phyloP scores from a whole-genome alignment of 1,284 basidiomycete genomes.

The Afroboletus lepidellus region DNA sequence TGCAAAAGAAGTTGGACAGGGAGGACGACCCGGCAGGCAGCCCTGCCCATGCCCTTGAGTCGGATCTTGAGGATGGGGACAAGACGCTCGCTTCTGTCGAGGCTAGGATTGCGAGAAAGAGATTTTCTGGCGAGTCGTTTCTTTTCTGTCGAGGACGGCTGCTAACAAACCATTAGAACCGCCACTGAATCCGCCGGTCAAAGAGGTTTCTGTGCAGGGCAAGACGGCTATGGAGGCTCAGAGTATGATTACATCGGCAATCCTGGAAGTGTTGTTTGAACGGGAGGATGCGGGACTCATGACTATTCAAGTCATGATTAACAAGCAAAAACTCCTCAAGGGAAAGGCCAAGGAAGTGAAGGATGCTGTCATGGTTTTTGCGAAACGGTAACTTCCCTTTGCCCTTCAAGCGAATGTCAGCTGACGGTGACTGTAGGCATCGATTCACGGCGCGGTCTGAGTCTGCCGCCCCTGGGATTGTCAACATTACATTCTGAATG shows the following conservation, averaged over 20 bases:
- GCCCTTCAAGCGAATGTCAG: background rate
- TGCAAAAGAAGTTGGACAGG: conserved; percentile 5
- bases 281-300: conserved; percentile 22
- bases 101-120: conserved; percentile 21
- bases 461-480: background rate
- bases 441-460: background rate
- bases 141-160: background rate
- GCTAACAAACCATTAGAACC: conserved; percentile 17
- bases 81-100: conserved; percentile 11
- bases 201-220: conserved; percentile 2
- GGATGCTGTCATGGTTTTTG: conserved; percentile 9
- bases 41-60: conserved; percentile 6
- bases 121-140: conserved; percentile 18
- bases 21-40: background rate
- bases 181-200: background rate
- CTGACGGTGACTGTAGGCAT: conserved; percentile 17
- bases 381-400: conserved; percentile 12
- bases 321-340: background rate
- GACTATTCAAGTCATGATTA: conserved; percentile 9
- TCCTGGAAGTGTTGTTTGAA: conserved; percentile 14
- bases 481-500: conserved; percentile 22
- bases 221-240: conserved; percentile 10
- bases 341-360: background rate
- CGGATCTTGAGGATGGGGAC: conserved; percentile 21
- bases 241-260: conserved; percentile 3